phyloP scores from a whole-genome alignment of 331 rosid species.

The Acacia pycnantha region DNA sequence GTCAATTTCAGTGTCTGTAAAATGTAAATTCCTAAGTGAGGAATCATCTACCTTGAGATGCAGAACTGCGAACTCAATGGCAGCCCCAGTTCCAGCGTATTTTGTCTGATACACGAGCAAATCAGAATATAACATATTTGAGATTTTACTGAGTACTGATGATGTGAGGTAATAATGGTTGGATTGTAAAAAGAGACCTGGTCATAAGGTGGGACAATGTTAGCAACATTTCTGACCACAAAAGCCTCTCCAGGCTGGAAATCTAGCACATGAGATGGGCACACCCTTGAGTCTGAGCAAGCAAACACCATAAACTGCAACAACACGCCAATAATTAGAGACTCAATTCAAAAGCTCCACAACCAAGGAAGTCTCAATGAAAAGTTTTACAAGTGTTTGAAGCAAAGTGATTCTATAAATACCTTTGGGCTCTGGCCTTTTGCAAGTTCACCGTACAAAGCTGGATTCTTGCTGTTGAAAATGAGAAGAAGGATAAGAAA shows the following conservation, averaged over 20 bases:
- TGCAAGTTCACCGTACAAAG: constrained; percentile 81
- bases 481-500: constrained; percentile 5
- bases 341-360: background rate
- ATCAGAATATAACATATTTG: background rate
- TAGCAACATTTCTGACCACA: constrained; percentile 93
- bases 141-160: background rate
- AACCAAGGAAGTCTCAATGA: background rate
- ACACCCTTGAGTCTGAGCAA: constrained; percentile 95
- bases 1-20: background rate
- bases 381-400: background rate
- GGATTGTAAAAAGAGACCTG: constrained; percentile 42
- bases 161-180: background rate
- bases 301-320: constrained; percentile 93
- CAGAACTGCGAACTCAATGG: constrained; percentile 85
- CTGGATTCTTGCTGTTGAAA: constrained; percentile 69
- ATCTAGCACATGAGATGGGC: constrained; percentile 93
- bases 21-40: background rate
- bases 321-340: background rate
- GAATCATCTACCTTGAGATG: constrained; percentile 74
- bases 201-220: constrained; percentile 86
- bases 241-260: constrained; percentile 99
- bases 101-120: constrained; percentile 43
- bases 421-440: constrained; percentile 95
- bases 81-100: constrained; percentile 75
- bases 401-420: background rate